These are phyloP conservation scores for Penicillium soppii DNA, from an alignment of 495 filamentous ascomycete species.

Conservation along the genomic window DNA sequence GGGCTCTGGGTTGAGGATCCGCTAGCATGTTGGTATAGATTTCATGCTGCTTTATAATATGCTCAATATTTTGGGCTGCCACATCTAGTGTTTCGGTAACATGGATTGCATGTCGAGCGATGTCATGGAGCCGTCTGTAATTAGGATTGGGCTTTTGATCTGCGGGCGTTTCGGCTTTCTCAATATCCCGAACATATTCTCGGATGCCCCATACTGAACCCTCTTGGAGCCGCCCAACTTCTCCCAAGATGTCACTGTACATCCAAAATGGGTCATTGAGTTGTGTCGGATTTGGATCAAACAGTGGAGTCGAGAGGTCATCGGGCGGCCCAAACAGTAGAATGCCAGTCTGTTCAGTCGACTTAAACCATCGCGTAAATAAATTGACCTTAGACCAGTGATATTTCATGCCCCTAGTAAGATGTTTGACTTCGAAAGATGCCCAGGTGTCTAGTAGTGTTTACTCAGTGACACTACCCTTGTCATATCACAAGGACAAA, in stretches of 20 bases:
- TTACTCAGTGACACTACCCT: no score
- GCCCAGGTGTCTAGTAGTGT: constrained; percentile 1
- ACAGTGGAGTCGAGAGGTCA: neutral
- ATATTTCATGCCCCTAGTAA: constrained; percentile 12
- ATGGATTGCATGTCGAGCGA: constrained; percentile 48
- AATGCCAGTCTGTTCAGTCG: constrained; percentile 25
- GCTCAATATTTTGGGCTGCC: constrained; percentile 29
- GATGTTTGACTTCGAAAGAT: constrained; percentile 1
- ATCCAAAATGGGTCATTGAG: constrained; percentile 22
- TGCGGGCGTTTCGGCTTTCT: constrained; percentile 1
- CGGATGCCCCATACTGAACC: constrained; percentile 25
- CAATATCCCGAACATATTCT: constrained; percentile 19
- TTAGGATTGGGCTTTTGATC: constrained; percentile 20
- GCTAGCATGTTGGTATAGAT: no score
- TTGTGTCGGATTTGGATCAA: neutral
- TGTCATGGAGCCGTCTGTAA: constrained; percentile 44
- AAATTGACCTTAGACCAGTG: constrained; percentile 34
- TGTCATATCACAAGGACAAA: neutral
- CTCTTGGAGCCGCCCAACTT: constrained; percentile 20
- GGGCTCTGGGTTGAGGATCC: neutral
- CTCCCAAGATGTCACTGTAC: constrained; percentile 16
- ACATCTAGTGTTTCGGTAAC: constrained; percentile 45
- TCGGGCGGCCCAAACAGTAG: constrained; percentile 33
- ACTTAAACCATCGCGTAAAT: constrained; percentile 27
- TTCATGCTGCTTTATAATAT: constrained; percentile 33